phyloP scores from a whole-genome alignment of 1,284 basidiomycete species.

The Coniophora puteana region DNA sequence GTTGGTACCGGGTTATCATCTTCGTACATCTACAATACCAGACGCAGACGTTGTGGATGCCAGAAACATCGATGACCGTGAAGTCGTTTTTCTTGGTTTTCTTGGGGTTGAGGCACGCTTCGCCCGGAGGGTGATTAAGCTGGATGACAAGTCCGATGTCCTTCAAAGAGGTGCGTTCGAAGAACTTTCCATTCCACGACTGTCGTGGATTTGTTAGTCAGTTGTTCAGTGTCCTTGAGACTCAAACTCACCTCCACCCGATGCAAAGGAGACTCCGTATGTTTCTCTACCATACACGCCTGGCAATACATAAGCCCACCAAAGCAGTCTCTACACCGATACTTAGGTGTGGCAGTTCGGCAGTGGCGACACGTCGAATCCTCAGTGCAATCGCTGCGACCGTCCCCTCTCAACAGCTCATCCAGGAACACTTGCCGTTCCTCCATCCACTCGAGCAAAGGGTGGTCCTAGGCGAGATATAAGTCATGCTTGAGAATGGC shows the following conservation, averaged over 20 bases:
- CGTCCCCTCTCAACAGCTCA: conserved; percentile 11
- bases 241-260: background rate
- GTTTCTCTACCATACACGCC: background rate
- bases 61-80: background rate
- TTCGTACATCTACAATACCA: conserved; percentile 1
- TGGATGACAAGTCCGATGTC: background rate
- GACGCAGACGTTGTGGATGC: background rate
- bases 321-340: background rate
- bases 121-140: background rate
- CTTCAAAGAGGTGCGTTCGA: background rate
- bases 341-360: background rate
- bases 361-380: background rate
- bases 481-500: too few species aligned
- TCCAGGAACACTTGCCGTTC: conserved; percentile 8
- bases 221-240: background rate
- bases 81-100: too few species aligned
- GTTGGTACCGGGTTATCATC: background rate
- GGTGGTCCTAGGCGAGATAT: conserved; percentile 9
- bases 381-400: conserved; percentile 3
- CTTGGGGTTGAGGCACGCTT: background rate
- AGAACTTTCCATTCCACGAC: conserved; percentile 1
- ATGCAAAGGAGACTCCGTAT: background rate
- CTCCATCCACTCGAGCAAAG: conserved; percentile 6
- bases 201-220: background rate
- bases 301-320: background rate